These are phyloP conservation scores for Coleophoma cylindrospora DNA, from an alignment of 2,329 filamentous ascomycete genomes.

Conservation along the genomic window DNA sequence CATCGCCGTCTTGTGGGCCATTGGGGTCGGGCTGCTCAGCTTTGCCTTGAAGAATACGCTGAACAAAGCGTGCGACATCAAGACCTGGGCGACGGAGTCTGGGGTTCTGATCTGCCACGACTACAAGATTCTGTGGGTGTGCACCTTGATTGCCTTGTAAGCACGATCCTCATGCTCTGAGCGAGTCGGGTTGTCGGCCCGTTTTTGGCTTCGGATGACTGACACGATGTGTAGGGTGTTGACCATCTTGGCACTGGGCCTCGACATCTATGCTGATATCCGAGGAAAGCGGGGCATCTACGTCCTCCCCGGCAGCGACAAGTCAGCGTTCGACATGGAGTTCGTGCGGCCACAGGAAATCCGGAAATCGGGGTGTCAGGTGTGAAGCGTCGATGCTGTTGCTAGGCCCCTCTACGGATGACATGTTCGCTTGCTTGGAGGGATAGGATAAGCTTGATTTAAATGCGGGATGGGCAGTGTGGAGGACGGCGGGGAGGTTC, in stretches of 20 bases:
- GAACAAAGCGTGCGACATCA: conserved; percentile 14
- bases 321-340: conserved; percentile 11
- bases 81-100: conserved; percentile 16
- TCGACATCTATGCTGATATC: conserved; percentile 18
- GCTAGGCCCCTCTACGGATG: too few relatives aligned
- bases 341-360: conserved; percentile 8
- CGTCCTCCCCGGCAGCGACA: conserved; percentile 18
- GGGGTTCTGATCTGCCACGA: conserved; percentile 20
- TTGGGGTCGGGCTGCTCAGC: conserved; percentile 20
- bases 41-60: conserved; percentile 21
- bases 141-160: conserved; percentile 21
- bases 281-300: conserved; percentile 15
- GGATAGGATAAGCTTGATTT: too few relatives aligned
- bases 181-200: background rate
- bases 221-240: conserved; percentile 10
- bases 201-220: background rate
- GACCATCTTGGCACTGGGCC: conserved; percentile 15
- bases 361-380: background rate
- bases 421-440: too few relatives aligned
- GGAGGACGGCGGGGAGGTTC: too few relatives aligned
- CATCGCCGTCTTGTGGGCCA: conserved; percentile 16
- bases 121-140: conserved; percentile 23
- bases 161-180: conserved; percentile 3
- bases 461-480: too few relatives aligned
- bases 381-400: too few relatives aligned